A percentile compares a stretch with the other conserved stretches of the same genome.
Evolutionary conservation across 2,329 filamentous ascomycete genomes (phyloP).

Genomic region (Microsporum audouinii): DNA sequence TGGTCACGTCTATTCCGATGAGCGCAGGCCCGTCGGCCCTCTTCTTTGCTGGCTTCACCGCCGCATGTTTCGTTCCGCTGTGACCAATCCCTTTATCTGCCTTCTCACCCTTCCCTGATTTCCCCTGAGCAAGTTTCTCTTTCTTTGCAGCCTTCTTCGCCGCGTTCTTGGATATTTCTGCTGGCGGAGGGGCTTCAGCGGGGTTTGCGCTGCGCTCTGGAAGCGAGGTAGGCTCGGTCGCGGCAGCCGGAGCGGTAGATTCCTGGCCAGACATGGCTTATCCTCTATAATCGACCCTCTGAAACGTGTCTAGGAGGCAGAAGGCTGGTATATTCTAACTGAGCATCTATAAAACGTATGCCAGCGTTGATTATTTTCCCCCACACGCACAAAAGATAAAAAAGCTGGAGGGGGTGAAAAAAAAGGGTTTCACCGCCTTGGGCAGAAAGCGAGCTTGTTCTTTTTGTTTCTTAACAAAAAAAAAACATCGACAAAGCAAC

Average conservation of each 20-base stretch:
- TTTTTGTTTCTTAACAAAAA: not conserved
- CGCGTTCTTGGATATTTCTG: slow-evolving; percentile 32
- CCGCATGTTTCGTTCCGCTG: slow-evolving; percentile 34
- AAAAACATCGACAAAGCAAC: not conserved
- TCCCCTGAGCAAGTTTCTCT: slow-evolving; percentile 33
- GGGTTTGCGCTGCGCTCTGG: slow-evolving; percentile 32
- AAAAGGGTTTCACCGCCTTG: slow-evolving; percentile 26
- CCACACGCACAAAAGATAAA: not conserved
- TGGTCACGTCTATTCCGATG: slow-evolving; percentile 78
- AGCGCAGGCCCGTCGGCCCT: slow-evolving; percentile 52
- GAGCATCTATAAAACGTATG: not conserved
- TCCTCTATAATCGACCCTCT: not conserved
- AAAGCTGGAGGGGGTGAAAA: slow-evolving; percentile 4
- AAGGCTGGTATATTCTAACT: not conserved
- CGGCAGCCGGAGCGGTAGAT: slow-evolving; percentile 13
- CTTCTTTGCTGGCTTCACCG: slow-evolving; percentile 37
- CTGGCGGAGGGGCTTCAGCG: slow-evolving; percentile 20
- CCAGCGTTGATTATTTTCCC: not conserved
- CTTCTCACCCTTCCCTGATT: slow-evolving; percentile 26
- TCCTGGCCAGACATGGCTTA: slow-evolving; percentile 13
- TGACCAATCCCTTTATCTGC: slow-evolving; percentile 33
- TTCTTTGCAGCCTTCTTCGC: slow-evolving; percentile 41
- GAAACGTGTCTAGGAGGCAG: no score
- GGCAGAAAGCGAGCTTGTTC: slow-evolving; percentile 26
- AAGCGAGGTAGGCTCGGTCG: slow-evolving; percentile 22